phyloP scores from a whole-genome alignment of 345 rosid species.

The Combretum micranthum region DNA sequence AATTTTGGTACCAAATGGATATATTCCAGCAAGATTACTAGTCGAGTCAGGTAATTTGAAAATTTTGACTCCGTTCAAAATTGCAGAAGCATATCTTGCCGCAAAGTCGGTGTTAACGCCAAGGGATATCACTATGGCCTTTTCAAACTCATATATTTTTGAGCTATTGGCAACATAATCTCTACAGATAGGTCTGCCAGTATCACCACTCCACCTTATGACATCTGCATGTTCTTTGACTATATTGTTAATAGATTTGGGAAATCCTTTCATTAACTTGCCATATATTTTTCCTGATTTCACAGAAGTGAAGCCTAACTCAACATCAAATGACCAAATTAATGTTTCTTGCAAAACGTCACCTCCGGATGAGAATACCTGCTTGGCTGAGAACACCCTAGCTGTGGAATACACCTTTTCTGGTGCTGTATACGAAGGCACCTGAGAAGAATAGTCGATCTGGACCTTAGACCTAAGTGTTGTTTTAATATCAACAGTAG shows the following conservation, averaged over 20 bases:
- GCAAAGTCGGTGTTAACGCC: slow-evolving; percentile 10
- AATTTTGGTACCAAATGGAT: slow-evolving; percentile 1
- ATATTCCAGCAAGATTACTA: slow-evolving; percentile 23
- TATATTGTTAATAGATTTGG: slow-evolving; percentile 12
- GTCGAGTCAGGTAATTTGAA: slow-evolving; percentile 20
- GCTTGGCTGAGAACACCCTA: slow-evolving; percentile 12
- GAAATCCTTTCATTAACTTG: slow-evolving; percentile 10
- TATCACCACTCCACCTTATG: slow-evolving; percentile 12
- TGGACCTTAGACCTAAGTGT: not conserved
- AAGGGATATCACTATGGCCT: slow-evolving; percentile 18
- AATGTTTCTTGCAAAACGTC: no score
- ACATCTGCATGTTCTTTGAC: slow-evolving; percentile 23
- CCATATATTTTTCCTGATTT: slow-evolving; percentile 5
- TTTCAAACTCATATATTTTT: slow-evolving; percentile 4
- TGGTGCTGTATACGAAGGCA: slow-evolving; percentile 21
- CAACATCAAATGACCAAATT: slow-evolving; percentile 22
- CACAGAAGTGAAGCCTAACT: slow-evolving; percentile 39
- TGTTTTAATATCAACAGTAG: not conserved
- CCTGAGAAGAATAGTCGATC: not conserved
- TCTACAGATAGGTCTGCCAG: slow-evolving; percentile 15
- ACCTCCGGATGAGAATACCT: slow-evolving; percentile 9
- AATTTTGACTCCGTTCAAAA: slow-evolving; percentile 29
- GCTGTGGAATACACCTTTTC: slow-evolving; percentile 15
- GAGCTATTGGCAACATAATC: slow-evolving; percentile 18
- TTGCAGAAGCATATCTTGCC: slow-evolving; percentile 18